Evolutionary conservation across 2,329 filamentous ascomycete genomes (phyloP).

Genomic region (Macrophomina tecta): DNA sequence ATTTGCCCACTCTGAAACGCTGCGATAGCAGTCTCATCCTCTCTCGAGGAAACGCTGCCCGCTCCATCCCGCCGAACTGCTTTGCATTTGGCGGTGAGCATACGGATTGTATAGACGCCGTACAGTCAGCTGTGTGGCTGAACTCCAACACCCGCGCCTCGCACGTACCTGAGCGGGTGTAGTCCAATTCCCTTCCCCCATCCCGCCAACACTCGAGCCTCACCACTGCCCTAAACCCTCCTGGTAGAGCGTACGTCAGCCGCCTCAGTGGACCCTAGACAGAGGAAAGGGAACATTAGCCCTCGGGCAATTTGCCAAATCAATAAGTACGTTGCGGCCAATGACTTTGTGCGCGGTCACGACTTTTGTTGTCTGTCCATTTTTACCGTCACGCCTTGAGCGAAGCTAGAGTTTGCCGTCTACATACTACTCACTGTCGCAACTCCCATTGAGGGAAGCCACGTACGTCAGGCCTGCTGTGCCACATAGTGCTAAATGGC

Average conservation of each 20-base stretch:
- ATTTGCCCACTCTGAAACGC: slow-evolving; percentile 1
- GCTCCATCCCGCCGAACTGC: neutral
- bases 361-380: no score
- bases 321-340: no score
- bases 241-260: neutral
- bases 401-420: neutral
- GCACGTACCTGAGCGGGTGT: neutral
- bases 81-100: slow-evolving; percentile 5
- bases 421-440: neutral
- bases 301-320: no score
- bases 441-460: neutral
- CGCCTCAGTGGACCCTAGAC: neutral
- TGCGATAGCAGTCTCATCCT: neutral
- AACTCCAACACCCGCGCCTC: neutral
- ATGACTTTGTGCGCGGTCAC: no score
- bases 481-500: neutral
- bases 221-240: neutral
- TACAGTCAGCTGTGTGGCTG: slow-evolving; percentile 20
- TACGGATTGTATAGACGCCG: neutral
- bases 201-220: neutral
- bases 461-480: neutral
- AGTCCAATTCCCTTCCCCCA: neutral
- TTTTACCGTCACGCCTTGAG: no score
- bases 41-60: neutral
- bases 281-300: neutral